Base-by-base conservation (phyloP, 441 rosid species). In the Aleurites moluccanus region DNA sequence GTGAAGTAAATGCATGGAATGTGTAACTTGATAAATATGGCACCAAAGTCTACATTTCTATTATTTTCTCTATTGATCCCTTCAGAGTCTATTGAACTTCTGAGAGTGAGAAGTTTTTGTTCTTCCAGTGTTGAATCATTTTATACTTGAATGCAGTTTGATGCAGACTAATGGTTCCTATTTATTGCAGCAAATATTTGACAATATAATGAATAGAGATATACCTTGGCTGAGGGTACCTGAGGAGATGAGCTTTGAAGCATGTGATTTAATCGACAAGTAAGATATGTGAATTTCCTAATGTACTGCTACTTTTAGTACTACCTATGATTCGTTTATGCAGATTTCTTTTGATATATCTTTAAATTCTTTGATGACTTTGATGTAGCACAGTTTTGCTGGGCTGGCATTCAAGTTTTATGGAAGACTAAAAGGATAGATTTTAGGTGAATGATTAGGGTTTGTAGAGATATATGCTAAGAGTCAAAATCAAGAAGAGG, bases 161-260 rank as follows among this genome's bases (percentile, higher is more conserved):
- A 68, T 59, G 25, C 65, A 50, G 65, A 42, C 57, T 64, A 49
- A 70, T 55, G 44, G 35, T 20, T 42, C 73, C 49, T 67, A 53
- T 72, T 60, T 66, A 10, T 79, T 86, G 88, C 92, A 96, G 99
- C 90, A 85, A 87, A 89, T 96, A 81, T 94, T 96, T 76, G 99
- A 91, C 83, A 96, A 90, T 74, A 91, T 96, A 77, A 88, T 96
- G 89, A 96, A 96, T 81, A 89, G 93, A 86, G 93, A 94, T 80
- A 91, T 94, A 80, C 95, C 96, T 52, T 94, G 99, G 99, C 98
- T 98, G 10, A 87, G 75, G 82, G 81, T 90, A 72, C 98, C 95
- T 1, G 98, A 92, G 52, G 98, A 91, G 81, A 81, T 96, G 81
- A 86, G 90, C 77, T 81, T 76, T 72, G 95, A 94, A 78, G 98